These are phyloP conservation scores for Neocallimastix lanati DNA, from an alignment of 192 early-diverging fungal species.

Conservation along the genomic window DNA sequence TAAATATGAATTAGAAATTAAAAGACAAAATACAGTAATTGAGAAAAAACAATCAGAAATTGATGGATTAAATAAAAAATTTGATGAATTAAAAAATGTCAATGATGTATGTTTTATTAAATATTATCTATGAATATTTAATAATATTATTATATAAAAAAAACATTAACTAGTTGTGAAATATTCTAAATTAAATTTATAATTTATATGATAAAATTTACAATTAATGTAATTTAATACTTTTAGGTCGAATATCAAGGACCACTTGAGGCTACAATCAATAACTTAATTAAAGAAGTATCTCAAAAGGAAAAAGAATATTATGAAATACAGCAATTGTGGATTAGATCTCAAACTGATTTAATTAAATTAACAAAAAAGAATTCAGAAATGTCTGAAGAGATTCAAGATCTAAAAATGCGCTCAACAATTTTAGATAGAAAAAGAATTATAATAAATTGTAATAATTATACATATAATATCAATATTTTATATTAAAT, in stretches of 20 bases:
- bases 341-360: constrained; percentile 40
- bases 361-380: constrained; percentile 26
- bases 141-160: no score
- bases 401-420: constrained; percentile 30
- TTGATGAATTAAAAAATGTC: constrained; percentile 18
- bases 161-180: no score
- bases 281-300: constrained; percentile 33
- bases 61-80: constrained; percentile 43
- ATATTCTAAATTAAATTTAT: no score
- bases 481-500: no score
- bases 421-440: constrained; percentile 25
- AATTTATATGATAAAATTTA: no score
- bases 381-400: constrained; percentile 19
- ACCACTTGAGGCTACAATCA: constrained; percentile 41
- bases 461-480: constrained; percentile 13
- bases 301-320: constrained; percentile 29
- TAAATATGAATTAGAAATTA: constrained; percentile 42
- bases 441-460: constrained; percentile 41
- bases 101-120: constrained; percentile 15
- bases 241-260: constrained; percentile 30
- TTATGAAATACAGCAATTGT: constrained; percentile 29
- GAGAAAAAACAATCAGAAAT: constrained; percentile 38
- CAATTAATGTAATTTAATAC: no score
- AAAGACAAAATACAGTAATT: constrained; percentile 31
- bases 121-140: no score